Evolutionary conservation across 495 filamentous ascomycete genomes (phyloP), one percentile per base, ranked within the genome.

Genomic region (Annulohypoxylon stygium): DNA sequence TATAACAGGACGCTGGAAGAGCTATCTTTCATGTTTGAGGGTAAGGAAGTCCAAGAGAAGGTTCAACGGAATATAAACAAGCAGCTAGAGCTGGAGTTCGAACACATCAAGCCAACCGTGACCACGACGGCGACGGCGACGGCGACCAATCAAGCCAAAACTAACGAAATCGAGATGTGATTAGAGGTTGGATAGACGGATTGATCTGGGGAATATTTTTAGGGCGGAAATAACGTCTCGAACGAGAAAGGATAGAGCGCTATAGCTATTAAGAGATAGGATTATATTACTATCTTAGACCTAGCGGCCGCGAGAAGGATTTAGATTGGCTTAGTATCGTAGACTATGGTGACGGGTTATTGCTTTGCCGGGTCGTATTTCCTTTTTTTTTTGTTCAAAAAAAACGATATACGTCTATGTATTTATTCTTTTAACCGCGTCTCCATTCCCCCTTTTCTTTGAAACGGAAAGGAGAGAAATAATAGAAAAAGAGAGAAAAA

Each of bases 1-100:
- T 64, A 85, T 43, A 86, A 86, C 20, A 81, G 87, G 12, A 89
- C 88, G 1, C 75, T 84, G 2, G 82, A 84, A 55, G 81, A 84
- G 65, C 75, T 84, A 9, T 79, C 76, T 48, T 79, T 80, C 73
- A 81, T 82, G 53, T 82, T 83, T 60, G 81, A 83, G 59, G 81
- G 78, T 41, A 81, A 78, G 61, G 80, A 77, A 45, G 59, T 80
- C 10, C 79, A 79, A 62, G 75, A 81, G 2, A 79, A 75, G 72
- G 77, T 81, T 20, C 67, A 80, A 43, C 60, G 66, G 60, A 78
- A 77, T 9, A 70, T 82, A 10, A 71, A 81, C 41, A 82, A 82
- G 77, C 80, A 80, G 26, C 67, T 83, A 10, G 55, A 79, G 47
- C 41, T 77, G 0, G 55, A 79, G 47, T 36, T 77, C 0, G 79